phyloP scores from a whole-genome alignment of 208 protist species.

The Strigomonas galati region DNA sequence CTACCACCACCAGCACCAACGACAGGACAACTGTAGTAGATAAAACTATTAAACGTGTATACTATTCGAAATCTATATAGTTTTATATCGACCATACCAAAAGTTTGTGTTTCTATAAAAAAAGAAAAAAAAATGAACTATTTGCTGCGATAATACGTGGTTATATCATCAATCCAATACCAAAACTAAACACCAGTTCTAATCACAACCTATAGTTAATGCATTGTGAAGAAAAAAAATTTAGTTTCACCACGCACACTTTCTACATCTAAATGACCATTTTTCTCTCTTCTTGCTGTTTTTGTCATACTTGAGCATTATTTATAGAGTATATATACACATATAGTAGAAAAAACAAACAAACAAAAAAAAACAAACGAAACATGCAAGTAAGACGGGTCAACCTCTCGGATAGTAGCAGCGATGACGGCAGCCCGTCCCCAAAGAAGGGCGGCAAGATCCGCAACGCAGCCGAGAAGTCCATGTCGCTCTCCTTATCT shows the following conservation, averaged over 20 bases:
- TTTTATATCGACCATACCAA: no score
- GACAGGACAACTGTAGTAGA: neutral
- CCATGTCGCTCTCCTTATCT: neutral
- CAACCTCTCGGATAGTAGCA: neutral
- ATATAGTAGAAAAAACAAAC: neutral
- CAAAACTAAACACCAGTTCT: no score
- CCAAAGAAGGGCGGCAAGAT: neutral
- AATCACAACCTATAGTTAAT: no score
- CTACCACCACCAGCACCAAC: neutral
- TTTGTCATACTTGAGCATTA: no score
- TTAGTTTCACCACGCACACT: no score
- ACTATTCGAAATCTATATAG: no score
- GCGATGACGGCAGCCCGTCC: conserved; percentile 2
- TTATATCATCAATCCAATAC: neutral
- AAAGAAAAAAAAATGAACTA: neutral
- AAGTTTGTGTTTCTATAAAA: conserved; percentile 6
- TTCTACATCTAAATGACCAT: neutral
- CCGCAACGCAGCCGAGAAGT: neutral
- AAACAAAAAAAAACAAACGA: neutral
- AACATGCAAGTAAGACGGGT: neutral
- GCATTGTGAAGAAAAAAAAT: no score
- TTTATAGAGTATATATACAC: no score
- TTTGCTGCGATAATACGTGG: neutral
- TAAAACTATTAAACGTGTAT: neutral
- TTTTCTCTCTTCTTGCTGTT: neutral